phyloP scores from a whole-genome alignment of 177 flowering plant genomes.

The Vitis hybrid region DNA sequence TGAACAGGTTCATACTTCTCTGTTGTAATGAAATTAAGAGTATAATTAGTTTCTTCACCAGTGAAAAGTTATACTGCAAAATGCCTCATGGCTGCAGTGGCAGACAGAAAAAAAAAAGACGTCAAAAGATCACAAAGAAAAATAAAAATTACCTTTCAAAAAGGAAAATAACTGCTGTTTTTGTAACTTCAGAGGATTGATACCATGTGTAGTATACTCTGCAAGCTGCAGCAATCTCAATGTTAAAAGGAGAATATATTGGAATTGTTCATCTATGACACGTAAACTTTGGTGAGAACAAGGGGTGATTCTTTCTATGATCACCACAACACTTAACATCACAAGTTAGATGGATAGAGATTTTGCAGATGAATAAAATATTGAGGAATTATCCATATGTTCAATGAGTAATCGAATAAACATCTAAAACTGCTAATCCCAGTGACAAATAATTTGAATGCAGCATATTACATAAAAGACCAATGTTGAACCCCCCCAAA shows the following conservation, averaged over 20 bases:
- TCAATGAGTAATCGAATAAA: background rate
- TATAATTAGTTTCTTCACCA: background rate
- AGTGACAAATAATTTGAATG: too few species aligned
- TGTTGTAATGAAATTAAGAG: slow-evolving; percentile 26
- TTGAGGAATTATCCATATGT: background rate
- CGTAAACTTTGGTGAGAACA: background rate
- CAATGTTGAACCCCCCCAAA: too few species aligned
- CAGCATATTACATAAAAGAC: too few species aligned
- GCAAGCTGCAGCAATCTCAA: slow-evolving; percentile 56
- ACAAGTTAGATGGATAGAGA: background rate
- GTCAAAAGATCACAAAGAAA: background rate
- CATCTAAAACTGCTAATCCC: too few species aligned
- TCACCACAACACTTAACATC: background rate
- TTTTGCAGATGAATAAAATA: background rate
- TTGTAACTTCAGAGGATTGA: slow-evolving; percentile 29
- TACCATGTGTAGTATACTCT: slow-evolving; percentile 42
- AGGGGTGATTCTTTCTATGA: background rate
- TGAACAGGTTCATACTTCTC: slow-evolving; percentile 81
- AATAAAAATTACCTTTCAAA: slow-evolving; percentile 56
- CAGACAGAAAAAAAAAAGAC: background rate
- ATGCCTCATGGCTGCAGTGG: background rate
- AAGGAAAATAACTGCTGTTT: slow-evolving; percentile 63
- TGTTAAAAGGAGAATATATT: slow-evolving; percentile 1
- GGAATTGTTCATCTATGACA: background rate
- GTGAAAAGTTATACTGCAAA: background rate